phyloP scores from a whole-genome alignment of 495 filamentous ascomycete genomes.

The Bryoglossum gracile region DNA sequence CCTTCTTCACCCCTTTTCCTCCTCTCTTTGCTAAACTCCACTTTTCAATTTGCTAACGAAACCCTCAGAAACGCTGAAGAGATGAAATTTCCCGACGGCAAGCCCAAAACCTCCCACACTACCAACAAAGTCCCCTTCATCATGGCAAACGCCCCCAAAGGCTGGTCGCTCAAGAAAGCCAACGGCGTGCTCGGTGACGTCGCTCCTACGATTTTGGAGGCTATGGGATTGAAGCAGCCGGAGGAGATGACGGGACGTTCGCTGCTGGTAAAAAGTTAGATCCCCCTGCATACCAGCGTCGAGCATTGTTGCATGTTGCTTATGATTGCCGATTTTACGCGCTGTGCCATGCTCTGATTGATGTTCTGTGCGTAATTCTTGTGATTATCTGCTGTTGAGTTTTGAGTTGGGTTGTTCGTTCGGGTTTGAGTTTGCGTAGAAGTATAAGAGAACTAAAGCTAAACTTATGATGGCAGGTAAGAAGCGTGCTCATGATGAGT shows the following conservation, averaged over 20 bases:
- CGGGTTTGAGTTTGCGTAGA: background rate
- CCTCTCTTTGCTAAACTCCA: no score
- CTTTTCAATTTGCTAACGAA: no score
- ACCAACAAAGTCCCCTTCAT: constrained; percentile 96
- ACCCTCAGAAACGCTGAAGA: constrained; percentile 94
- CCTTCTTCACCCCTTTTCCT: no score
- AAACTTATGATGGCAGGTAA: constrained; percentile 15
- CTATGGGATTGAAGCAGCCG: constrained; percentile 85
- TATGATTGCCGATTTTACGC: no score
- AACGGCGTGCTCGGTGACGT: constrained; percentile 92
- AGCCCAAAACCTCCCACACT: constrained; percentile 96
- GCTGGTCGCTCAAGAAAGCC: constrained; percentile 78
- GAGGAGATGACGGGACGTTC: constrained; percentile 85
- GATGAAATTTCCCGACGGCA: constrained; percentile 93
- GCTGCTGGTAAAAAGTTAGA: constrained; percentile 67
- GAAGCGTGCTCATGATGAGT: constrained; percentile 21
- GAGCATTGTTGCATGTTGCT: background rate
- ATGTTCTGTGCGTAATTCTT: no score
- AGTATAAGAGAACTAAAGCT: constrained; percentile 1
- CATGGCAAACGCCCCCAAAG: constrained; percentile 91
- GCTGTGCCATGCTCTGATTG: no score
- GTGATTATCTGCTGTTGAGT: background rate
- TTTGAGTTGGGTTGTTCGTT: background rate
- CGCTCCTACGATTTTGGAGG: constrained; percentile 80
- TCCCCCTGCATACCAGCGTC: constrained; percentile 1